Conservation (phyloP, 805 yeast species). For the Pichia membranifaciens region DNA sequence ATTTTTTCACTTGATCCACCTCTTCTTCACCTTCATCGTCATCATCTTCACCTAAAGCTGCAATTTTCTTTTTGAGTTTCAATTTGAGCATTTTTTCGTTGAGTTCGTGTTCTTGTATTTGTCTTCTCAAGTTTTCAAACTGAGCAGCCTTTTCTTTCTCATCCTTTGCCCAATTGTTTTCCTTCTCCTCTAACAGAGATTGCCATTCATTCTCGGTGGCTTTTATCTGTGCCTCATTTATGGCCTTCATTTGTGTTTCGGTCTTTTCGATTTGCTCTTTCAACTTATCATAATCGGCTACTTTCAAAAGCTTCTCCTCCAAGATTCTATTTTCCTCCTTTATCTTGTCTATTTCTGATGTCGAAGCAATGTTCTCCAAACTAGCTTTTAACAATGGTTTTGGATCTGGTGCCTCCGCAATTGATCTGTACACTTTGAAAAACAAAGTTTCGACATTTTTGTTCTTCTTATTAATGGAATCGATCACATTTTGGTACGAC, state of each 20-base stretch:
- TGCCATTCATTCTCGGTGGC: slow-evolving; percentile 72
- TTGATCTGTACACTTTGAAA: slow-evolving; percentile 63
- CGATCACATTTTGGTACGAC: slow-evolving; percentile 84
- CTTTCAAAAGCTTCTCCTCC: slow-evolving; percentile 53
- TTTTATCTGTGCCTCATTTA: slow-evolving; percentile 45
- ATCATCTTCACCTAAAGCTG: slow-evolving; percentile 25
- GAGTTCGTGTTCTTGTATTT: slow-evolving; percentile 59
- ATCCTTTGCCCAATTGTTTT: slow-evolving; percentile 58
- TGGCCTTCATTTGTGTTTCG: slow-evolving; percentile 57
- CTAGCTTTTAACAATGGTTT: slow-evolving; percentile 70
- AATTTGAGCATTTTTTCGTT: slow-evolving; percentile 59
- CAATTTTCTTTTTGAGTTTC: slow-evolving; percentile 44
- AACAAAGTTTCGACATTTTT: slow-evolving; percentile 69
- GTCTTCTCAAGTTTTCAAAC: slow-evolving; percentile 44
- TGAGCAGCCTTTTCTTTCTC: slow-evolving; percentile 49
- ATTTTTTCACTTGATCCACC: slow-evolving; percentile 10
- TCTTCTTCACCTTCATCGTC: slow-evolving; percentile 22
- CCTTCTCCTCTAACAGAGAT: slow-evolving; percentile 67
- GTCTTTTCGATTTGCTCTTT: slow-evolving; percentile 53
- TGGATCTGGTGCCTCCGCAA: slow-evolving; percentile 94
- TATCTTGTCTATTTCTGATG: slow-evolving; percentile 45
- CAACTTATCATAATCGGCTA: slow-evolving; percentile 74
- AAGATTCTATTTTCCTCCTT: slow-evolving; percentile 44
- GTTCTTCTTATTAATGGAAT: slow-evolving; percentile 68
- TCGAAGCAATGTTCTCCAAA: slow-evolving; percentile 48